Conservation (phyloP, 495 filamentous ascomycete species). For the Hyphodiscus hymeniophilus region DNA sequence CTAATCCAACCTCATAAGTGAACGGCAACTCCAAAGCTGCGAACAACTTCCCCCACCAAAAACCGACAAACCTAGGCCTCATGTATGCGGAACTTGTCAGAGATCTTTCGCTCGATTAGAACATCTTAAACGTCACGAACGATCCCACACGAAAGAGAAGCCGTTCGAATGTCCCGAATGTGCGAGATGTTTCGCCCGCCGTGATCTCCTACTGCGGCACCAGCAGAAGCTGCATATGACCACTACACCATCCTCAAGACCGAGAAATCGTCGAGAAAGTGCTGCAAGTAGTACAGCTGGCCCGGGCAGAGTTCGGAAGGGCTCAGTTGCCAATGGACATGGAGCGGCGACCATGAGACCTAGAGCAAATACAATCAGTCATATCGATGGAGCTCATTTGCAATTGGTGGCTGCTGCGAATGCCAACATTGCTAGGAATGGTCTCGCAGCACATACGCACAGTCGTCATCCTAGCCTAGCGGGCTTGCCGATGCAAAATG, state of each 20-base stretch:
- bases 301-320: constrained; percentile 77
- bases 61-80: constrained; percentile 85
- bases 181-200: constrained; percentile 85
- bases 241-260: constrained; percentile 81
- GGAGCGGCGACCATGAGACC: constrained; percentile 62
- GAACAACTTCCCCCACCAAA: constrained; percentile 20
- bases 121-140: constrained; percentile 96
- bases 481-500: constrained; percentile 55
- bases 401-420: constrained; percentile 58
- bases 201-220: constrained; percentile 87
- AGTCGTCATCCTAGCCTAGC: constrained; percentile 59
- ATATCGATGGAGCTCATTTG: constrained; percentile 73
- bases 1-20: constrained; percentile 1
- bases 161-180: constrained; percentile 98
- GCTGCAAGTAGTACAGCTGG: constrained; percentile 65
- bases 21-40: constrained; percentile 14
- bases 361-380: constrained; percentile 93
- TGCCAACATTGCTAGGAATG: constrained; percentile 30
- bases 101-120: constrained; percentile 93
- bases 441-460: constrained; percentile 39
- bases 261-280: constrained; percentile 78
- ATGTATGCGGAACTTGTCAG: constrained; percentile 87
- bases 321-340: constrained; percentile 64
- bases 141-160: constrained; percentile 98
- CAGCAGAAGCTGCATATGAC: constrained; percentile 99